These are phyloP conservation scores for Ustilago bromivora DNA, from an alignment of 1,284 basidiomycete genomes.

Conservation along the genomic window DNA sequence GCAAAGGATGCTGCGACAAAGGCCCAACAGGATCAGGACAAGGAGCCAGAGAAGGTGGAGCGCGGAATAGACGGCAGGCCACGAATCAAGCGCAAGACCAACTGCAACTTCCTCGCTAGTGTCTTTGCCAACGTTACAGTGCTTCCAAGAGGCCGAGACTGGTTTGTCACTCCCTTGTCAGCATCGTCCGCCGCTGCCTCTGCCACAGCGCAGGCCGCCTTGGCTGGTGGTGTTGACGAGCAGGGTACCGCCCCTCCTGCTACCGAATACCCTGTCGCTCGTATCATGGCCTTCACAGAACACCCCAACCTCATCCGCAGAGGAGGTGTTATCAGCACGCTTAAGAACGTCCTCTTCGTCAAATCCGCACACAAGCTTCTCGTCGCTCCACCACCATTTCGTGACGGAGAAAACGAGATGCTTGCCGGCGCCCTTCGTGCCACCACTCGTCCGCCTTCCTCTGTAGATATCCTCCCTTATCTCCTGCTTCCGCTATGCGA, in stretches of 20 bases:
- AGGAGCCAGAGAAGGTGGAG: constrained; percentile 49
- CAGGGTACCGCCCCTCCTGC: constrained; percentile 37
- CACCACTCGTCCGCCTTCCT: constrained; percentile 52
- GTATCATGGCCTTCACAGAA: constrained; percentile 67
- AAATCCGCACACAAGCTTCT: constrained; percentile 65
- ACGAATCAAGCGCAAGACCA: constrained; percentile 63
- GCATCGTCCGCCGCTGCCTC: constrained; percentile 50
- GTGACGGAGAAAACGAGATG: constrained; percentile 51
- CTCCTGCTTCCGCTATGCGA: constrained; percentile 91
- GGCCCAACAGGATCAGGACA: constrained; percentile 33
- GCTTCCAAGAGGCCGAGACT: constrained; percentile 64
- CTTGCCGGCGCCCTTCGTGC: constrained; percentile 54
- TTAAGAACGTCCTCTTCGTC: constrained; percentile 68
- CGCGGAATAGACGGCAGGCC: constrained; percentile 53
- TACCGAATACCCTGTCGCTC: constrained; percentile 64
- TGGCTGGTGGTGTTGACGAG: constrained; percentile 34
- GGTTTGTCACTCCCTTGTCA: constrained; percentile 61
- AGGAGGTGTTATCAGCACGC: constrained; percentile 66
- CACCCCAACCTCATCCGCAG: constrained; percentile 68
- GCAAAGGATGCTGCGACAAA: constrained; percentile 51
- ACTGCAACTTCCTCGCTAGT: constrained; percentile 68
- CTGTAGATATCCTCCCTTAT: constrained; percentile 66
- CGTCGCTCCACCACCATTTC: constrained; percentile 55
- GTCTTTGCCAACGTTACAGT: constrained; percentile 69
- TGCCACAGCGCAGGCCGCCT: constrained; percentile 51